Base-by-base conservation (phyloP, 805 yeast species). In the Scheffersomyces spartinae region DNA sequence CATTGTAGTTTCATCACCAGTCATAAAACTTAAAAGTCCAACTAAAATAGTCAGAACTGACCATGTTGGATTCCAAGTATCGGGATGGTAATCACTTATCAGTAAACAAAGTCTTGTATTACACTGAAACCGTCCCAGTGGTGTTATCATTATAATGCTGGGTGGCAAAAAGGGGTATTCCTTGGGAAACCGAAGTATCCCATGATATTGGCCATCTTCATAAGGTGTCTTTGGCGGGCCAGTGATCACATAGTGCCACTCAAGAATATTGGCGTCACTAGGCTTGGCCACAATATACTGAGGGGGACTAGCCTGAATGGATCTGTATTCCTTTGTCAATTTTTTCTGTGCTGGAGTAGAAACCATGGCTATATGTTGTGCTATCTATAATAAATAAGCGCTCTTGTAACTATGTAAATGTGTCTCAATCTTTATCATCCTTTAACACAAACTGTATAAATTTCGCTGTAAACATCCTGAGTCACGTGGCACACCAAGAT, bases 51-150 rank as follows among this genome's bases (percentile, higher is more conserved):
- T 85, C 17, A 83, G 63, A 14, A 86, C 95, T 23, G 85, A 74
- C 96, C 96, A 86, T 5, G 94, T 84, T 1, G 97, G 96, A 49
- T 86, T 85, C 97, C 97, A 86, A 1, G 79, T 60, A 48, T 85
- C 91, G 3, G 95, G 95, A 41, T 86, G 97, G 49, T 73, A 86
- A 53, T 86, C 96, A 42, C 93, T 77, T 78, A 86, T 85, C n/a
- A 86, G 74, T 25, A 86, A 59, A 53, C 97, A 86, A 15, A 86
- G 62, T 25, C 95, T 60, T 3, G 84, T 74, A 47, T 82, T 82
- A 29, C 84, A 68, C 31, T 74, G 71, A 47, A 86, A 86, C 26
- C 95, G 62, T 4, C 95, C 96, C 40, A 76, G 80, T 4, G 96
- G 95, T 0, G 96, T 86, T 23, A 74, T 58, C 81, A 86, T 84